Conservation (phyloP, 768 basidiomycete genomes). For the Favolaschia claudopus region DNA sequence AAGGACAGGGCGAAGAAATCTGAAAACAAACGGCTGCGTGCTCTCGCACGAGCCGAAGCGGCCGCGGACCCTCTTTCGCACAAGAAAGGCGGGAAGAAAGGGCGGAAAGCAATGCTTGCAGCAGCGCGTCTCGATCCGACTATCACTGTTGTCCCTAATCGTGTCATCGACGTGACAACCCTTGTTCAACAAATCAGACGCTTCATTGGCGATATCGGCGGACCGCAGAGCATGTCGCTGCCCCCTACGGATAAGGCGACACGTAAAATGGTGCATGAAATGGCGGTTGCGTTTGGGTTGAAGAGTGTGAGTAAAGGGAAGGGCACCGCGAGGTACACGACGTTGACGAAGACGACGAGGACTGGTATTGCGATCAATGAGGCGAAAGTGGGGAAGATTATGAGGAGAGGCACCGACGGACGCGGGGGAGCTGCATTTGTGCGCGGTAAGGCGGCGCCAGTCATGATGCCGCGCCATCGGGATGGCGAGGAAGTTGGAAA, state of each 20-base stretch:
- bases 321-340: constrained; percentile 77
- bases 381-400: constrained; percentile 57
- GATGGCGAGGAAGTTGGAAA: constrained; percentile 93
- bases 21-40: constrained; percentile 70
- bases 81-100: constrained; percentile 75
- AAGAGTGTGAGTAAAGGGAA: constrained; percentile 80
- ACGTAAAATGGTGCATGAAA: constrained; percentile 78
- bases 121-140: constrained; percentile 59
- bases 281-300: constrained; percentile 81
- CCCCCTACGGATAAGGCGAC: constrained; percentile 81
- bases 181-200: constrained; percentile 73
- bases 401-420: constrained; percentile 46
- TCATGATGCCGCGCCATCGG: constrained; percentile 55
- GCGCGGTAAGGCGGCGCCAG: constrained; percentile 21
- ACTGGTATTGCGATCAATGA: constrained; percentile 67
- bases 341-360: constrained; percentile 70
- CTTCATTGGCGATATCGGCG: constrained; percentile 68
- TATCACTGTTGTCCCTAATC: constrained; percentile 52
- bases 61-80: constrained; percentile 68
- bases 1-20: constrained; percentile 88
- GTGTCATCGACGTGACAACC: constrained; percentile 69
- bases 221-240: constrained; percentile 62
- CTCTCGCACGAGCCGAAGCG: constrained; percentile 57
- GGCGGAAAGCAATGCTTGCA: constrained; percentile 69
- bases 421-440: constrained; percentile 45